Conservation (phyloP, 129 eudicot genomes). For the Scalesia atractyloides region DNA sequence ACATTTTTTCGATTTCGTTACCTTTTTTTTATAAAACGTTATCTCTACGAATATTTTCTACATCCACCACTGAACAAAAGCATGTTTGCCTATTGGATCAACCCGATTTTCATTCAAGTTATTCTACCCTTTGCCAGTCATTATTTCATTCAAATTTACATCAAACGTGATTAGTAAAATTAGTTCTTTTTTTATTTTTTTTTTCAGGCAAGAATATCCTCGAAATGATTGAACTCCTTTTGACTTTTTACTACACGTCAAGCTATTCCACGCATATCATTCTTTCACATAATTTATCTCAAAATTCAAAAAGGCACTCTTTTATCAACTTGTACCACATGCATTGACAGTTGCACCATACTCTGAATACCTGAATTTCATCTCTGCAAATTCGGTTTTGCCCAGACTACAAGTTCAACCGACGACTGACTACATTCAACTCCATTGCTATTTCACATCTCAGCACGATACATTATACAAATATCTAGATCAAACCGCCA, state of each 20-base stretch:
- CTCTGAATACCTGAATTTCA: constrained; percentile 8
- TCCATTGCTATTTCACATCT: constrained; percentile 19
- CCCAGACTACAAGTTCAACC: constrained; percentile 22
- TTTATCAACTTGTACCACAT: neutral
- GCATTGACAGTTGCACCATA: constrained; percentile 14
- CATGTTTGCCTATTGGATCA: no score
- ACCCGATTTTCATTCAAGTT: no score
- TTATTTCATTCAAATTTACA: no score
- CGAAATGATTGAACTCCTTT: neutral
- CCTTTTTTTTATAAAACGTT: no score
- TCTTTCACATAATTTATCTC: neutral
- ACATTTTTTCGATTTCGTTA: no score
- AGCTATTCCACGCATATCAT: neutral
- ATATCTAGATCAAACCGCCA: constrained; percentile 23
- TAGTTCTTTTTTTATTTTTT: no score
- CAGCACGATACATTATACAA: neutral
- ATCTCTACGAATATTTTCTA: no score
- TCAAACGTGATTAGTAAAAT: no score
- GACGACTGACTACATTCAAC: constrained; percentile 22
- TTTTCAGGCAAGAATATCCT: no score
- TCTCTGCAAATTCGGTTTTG: constrained; percentile 8
- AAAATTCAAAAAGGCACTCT: neutral
- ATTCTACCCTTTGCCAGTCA: no score
- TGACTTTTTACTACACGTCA: neutral
- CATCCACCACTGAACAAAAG: no score